Conservation (phyloP, 177 flowering plant species). For the Vitis hybrid region DNA sequence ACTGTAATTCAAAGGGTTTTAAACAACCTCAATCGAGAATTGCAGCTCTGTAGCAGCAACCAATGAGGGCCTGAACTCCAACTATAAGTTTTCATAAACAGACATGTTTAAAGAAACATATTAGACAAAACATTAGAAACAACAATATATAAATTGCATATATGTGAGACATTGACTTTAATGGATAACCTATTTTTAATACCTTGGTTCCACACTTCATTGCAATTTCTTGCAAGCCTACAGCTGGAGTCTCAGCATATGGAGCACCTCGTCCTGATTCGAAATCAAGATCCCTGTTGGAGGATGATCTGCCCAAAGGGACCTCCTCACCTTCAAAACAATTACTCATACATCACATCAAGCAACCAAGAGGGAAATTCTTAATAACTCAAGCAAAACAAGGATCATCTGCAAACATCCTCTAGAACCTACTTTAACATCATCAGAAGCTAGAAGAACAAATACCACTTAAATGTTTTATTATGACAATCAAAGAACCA, state of each 20-base stretch:
- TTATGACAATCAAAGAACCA: background rate
- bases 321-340: constrained; percentile 56
- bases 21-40: constrained; percentile 76
- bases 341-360: background rate
- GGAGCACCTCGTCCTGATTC: constrained; percentile 51
- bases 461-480: background rate
- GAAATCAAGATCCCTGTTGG: constrained; percentile 50
- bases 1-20: background rate
- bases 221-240: constrained; percentile 77
- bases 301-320: constrained; percentile 46
- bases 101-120: constrained; percentile 1
- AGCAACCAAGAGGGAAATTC: background rate
- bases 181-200: background rate
- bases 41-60: constrained; percentile 60
- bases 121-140: constrained; percentile 5
- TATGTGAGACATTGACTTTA: background rate
- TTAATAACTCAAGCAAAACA: background rate
- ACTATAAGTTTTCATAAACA: constrained; percentile 41
- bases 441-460: no score
- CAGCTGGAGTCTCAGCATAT: constrained; percentile 50
- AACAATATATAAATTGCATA: background rate
- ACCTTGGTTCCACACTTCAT: constrained; percentile 88
- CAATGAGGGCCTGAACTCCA: constrained; percentile 68
- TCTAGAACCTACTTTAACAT: no score
- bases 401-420: background rate